Evolutionary conservation across 208 protist genomes (phyloP).

Genomic region (Acanthamoeba rhysodes): DNA sequence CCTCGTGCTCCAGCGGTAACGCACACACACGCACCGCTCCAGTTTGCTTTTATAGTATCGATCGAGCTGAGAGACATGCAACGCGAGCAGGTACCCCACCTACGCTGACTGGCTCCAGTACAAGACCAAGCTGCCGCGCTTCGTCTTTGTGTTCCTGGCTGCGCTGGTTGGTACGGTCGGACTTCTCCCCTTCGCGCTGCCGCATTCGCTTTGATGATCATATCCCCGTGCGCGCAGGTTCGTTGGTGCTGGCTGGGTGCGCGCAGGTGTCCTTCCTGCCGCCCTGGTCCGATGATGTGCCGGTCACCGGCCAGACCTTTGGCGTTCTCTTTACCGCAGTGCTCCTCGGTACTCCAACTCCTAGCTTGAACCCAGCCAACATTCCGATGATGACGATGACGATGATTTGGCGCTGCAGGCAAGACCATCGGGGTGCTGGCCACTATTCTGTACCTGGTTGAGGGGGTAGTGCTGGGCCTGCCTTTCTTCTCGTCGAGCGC

Average conservation of each 20-base stretch:
- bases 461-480: neutral
- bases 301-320: slow-evolving; percentile 72
- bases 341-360: neutral
- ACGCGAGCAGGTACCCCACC: slow-evolving; percentile 32
- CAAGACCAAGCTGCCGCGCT: slow-evolving; percentile 52
- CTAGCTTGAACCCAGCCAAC: neutral
- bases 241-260: slow-evolving; percentile 27
- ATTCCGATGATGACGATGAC: neutral
- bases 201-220: neutral
- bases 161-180: neutral
- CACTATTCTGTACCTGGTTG: slow-evolving; percentile 38
- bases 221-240: neutral
- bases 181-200: neutral
- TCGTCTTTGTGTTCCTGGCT: slow-evolving; percentile 58
- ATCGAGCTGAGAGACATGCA: too few species aligned
- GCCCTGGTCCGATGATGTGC: slow-evolving; percentile 22
- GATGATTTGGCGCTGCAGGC: neutral
- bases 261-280: slow-evolving; percentile 59
- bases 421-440: slow-evolving; percentile 54
- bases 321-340: neutral
- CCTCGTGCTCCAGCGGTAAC: slow-evolving; percentile 21
- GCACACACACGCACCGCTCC: neutral
- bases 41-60: neutral
- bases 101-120: slow-evolving; percentile 68
- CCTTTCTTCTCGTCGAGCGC: neutral